Evolutionary conservation across 2,329 filamentous ascomycete species (phyloP).

Genomic region (Gliomastix tumulicola): DNA sequence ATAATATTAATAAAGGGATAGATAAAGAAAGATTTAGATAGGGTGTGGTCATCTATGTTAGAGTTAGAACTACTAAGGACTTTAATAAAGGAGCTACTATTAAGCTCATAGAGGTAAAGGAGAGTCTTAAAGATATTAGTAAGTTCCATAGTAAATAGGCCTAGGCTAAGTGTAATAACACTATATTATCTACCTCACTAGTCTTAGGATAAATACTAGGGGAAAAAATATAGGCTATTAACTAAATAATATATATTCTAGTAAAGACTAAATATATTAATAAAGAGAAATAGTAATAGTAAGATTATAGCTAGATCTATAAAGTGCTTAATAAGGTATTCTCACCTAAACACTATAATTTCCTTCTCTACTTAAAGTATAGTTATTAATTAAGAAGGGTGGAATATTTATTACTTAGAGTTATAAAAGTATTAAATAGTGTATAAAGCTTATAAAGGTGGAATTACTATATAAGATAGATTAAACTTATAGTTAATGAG

Average conservation of each 20-base stretch:
- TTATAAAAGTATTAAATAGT: no score
- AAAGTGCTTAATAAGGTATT: no score
- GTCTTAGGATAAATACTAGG: background rate
- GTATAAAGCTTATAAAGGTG: background rate
- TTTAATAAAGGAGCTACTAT: background rate
- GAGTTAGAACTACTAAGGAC: background rate
- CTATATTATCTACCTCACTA: background rate
- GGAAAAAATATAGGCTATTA: background rate
- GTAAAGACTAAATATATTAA: background rate
- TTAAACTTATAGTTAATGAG: background rate
- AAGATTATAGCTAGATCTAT: no score
- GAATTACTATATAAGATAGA: background rate
- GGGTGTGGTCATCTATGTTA: background rate
- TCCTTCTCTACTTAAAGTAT: no score
- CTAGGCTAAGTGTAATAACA: background rate
- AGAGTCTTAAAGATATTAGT: background rate
- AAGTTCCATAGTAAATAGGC: background rate
- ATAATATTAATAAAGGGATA: background rate
- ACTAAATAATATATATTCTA: background rate
- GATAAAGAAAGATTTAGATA: background rate
- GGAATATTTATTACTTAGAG: no score
- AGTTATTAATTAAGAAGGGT: no score
- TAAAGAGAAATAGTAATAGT: no score
- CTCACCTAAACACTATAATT: no score
- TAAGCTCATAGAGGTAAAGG: background rate